Conservation (phyloP, 1,139 yeast genomes). For the Nakaseomyces delphensis region DNA sequence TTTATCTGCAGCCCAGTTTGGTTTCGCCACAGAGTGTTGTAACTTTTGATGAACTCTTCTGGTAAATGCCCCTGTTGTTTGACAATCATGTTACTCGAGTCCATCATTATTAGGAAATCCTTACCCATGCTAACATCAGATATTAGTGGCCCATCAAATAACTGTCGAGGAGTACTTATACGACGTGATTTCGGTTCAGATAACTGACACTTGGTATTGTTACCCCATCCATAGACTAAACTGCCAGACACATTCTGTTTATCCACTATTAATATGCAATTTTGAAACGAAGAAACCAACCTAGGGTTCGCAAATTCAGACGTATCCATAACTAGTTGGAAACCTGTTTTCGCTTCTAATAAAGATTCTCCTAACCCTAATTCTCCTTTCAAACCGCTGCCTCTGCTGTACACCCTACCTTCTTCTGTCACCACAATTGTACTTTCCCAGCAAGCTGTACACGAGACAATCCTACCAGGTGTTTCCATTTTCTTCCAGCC, state of each 20-base stretch:
- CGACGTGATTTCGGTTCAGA: constrained; percentile 24
- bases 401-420: constrained; percentile 32
- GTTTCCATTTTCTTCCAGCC: constrained; percentile 8
- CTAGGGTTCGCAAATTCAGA: constrained; percentile 10
- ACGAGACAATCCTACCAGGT: constrained; percentile 22
- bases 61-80: constrained; percentile 31
- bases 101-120: constrained; percentile 19
- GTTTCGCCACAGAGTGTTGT: constrained; percentile 45
- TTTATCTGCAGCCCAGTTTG: constrained; percentile 24
- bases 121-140: constrained; percentile 27
- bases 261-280: constrained; percentile 38
- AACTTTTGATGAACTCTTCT: constrained; percentile 9
- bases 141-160: constrained; percentile 13
- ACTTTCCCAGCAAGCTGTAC: constrained; percentile 68
- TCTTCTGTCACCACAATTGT: constrained; percentile 39
- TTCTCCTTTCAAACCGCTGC: constrained; percentile 66
- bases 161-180: constrained; percentile 22
- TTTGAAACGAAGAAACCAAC: constrained; percentile 22
- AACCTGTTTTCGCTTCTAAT: constrained; percentile 4
- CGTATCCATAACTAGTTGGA: constrained; percentile 19
- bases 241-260: constrained; percentile 31
- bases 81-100: constrained; percentile 13
- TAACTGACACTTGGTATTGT: constrained; percentile 67
- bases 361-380: constrained; percentile 47
- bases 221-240: constrained; percentile 70